phyloP scores from a whole-genome alignment of 2,329 filamentous ascomycete species.

The Microdochium trichocladiopsis region DNA sequence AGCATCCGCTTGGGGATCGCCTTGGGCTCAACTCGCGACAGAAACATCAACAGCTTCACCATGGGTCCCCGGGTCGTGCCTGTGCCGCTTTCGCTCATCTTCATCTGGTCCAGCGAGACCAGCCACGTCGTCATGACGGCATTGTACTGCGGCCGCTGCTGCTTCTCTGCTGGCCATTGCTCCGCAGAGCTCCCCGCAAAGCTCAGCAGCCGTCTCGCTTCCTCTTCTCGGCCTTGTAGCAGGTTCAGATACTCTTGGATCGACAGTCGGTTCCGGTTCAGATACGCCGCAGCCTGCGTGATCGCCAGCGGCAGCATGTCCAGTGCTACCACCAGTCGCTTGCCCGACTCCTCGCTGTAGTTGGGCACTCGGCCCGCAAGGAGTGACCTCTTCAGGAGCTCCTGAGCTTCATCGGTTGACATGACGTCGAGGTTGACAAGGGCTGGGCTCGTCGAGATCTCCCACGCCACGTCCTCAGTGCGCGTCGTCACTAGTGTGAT shows the following conservation, averaged over 20 bases:
- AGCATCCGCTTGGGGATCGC: constrained; percentile 27
- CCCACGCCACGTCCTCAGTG: constrained; percentile 18
- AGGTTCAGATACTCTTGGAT: constrained; percentile 24
- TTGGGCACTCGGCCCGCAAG: constrained; percentile 5
- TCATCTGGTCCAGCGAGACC: constrained; percentile 31
- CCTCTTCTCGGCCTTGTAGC: constrained; percentile 18
- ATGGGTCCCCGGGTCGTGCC: constrained; percentile 14
- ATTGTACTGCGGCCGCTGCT: constrained; percentile 3
- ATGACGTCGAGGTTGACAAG: constrained; percentile 22
- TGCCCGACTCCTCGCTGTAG: constrained; percentile 4
- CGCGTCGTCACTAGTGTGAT: constrained; percentile 29
- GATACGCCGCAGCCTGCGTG: constrained; percentile 29
- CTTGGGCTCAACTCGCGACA: constrained; percentile 30
- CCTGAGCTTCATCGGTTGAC: constrained; percentile 14
- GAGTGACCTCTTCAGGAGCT: constrained; percentile 17
- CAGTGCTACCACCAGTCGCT: constrained; percentile 22
- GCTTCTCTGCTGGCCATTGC: constrained; percentile 20
- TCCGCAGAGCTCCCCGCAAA: constrained; percentile 23
- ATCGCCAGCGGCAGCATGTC: constrained; percentile 31
- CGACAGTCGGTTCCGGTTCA: constrained; percentile 19
- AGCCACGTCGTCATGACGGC: constrained; percentile 29
- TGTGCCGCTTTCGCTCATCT: background rate
- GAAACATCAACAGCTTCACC: constrained; percentile 26
- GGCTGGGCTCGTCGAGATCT: constrained; percentile 12
- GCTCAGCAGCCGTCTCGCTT: constrained; percentile 21